phyloP scores from a whole-genome alignment of 2,329 filamentous ascomycete species.

The Aspergillus tubingensis region DNA sequence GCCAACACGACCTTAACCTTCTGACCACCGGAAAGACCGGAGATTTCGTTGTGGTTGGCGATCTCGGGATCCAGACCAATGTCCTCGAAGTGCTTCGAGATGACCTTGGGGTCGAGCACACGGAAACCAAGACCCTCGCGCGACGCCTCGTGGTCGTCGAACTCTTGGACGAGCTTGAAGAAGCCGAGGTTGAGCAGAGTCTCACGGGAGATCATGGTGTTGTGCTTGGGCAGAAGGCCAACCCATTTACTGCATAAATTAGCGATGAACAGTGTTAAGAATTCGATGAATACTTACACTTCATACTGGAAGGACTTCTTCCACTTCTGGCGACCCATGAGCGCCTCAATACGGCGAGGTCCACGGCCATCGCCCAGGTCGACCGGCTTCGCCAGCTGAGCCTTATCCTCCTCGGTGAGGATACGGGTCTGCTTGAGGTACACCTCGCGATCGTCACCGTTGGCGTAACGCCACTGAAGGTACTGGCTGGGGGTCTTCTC shows the following conservation, averaged over 20 bases:
- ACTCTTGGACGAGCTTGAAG: constrained; percentile 92
- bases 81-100: constrained; percentile 97
- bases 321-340: constrained; percentile 96
- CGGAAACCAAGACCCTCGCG: constrained; percentile 97
- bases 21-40: constrained; percentile 91
- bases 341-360: constrained; percentile 73
- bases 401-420: constrained; percentile 79
- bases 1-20: constrained; percentile 99
- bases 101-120: constrained; percentile 86
- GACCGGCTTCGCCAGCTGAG: constrained; percentile 87
- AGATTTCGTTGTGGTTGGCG: constrained; percentile 98
- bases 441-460: constrained; percentile 95
- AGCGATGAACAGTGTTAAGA: background rate
- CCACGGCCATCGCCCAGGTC: constrained; percentile 83
- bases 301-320: constrained; percentile 99
- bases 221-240: constrained; percentile 84
- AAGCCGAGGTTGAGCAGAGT: constrained; percentile 85
- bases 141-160: constrained; percentile 98
- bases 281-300: constrained; percentile 59
- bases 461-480: constrained; percentile 95
- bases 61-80: constrained; percentile 95
- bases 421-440: constrained; percentile 96
- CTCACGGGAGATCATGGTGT: constrained; percentile 89
- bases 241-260: constrained; percentile 72
- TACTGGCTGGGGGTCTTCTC: constrained; percentile 99